A percentile compares a stretch with the other conserved stretches of the same genome.
Conservation (phyloP, 345 rosid genomes). For the Sonneratia caseolaris region DNA sequence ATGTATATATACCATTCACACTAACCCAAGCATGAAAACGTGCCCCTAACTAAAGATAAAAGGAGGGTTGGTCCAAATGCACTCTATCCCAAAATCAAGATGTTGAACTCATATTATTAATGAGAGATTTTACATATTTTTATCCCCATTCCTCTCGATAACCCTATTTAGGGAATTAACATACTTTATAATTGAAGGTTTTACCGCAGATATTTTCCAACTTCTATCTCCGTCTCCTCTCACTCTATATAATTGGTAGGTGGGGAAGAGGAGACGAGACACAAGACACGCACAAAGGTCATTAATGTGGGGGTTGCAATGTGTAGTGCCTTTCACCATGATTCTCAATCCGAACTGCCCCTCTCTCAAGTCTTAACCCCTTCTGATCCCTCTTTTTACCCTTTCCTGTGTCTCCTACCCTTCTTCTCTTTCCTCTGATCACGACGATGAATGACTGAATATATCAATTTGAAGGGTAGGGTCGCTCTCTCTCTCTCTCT, state of each 20-base stretch:
- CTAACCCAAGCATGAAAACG: too few species aligned
- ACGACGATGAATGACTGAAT: neutral
- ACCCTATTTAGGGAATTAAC: too few species aligned
- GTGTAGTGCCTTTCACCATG: slow-evolving; percentile 84
- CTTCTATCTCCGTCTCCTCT: neutral
- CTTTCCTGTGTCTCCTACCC: slow-evolving; percentile 20
- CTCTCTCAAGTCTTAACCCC: slow-evolving; percentile 16
- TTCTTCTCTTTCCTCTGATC: slow-evolving; percentile 4
- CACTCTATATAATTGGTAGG: slow-evolving; percentile 3
- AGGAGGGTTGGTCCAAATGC: too few species aligned
- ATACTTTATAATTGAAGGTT: too few species aligned
- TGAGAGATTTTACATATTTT: too few species aligned
- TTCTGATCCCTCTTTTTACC: slow-evolving; percentile 17
- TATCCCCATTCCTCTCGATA: too few species aligned
- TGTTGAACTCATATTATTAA: too few species aligned
- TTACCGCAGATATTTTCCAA: too few species aligned
- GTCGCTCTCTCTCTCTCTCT: neutral
- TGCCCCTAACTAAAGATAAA: too few species aligned
- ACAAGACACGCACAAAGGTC: slow-evolving; percentile 11
- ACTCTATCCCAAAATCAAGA: too few species aligned
- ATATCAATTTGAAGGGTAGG: neutral
- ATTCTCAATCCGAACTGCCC: slow-evolving; percentile 88
- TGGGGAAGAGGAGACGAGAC: neutral
- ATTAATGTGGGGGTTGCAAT: slow-evolving; percentile 31
- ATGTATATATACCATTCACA: too few species aligned